Evolutionary conservation across 192 early-diverging fungal genomes (phyloP).

Genomic region (Mycoemilia scoparia): DNA sequence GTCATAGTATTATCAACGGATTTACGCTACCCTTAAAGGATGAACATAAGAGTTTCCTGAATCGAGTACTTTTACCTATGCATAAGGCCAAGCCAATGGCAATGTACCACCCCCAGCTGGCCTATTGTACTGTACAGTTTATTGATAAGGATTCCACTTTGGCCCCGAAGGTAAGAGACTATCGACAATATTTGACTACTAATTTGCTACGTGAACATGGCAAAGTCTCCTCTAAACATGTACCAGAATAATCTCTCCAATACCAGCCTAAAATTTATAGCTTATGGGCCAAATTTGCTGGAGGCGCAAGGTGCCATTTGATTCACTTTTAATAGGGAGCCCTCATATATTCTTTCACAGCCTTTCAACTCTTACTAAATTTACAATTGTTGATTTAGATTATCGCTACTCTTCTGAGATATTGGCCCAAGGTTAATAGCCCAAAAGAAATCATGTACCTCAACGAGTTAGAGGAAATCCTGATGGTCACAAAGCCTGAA

Average conservation of each 20-base stretch:
- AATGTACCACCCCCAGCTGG: conserved; percentile 90
- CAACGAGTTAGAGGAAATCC: conserved; percentile 92
- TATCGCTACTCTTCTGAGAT: conserved; percentile 71
- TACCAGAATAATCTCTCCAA: no score
- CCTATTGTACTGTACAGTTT: conserved; percentile 98
- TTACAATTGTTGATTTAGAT: no score
- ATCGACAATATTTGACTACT: conserved; percentile 15
- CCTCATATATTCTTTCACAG: no score
- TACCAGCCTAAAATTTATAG: no score
- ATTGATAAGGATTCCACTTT: conserved; percentile 91
- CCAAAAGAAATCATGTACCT: conserved; percentile 99
- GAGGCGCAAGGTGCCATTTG: not conserved
- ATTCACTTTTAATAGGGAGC: conserved; percentile 13
- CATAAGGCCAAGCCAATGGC: conserved; percentile 91
- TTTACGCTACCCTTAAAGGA: conserved; percentile 97
- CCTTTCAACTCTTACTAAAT: no score
- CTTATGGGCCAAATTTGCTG: no score
- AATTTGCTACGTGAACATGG: conserved; percentile 4
- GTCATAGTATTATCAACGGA: conserved; percentile 99
- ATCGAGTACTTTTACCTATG: conserved; percentile 80
- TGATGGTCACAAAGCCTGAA: conserved; percentile 84
- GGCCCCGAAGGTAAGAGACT: conserved; percentile 75
- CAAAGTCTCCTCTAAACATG: no score
- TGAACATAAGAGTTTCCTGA: conserved; percentile 94
- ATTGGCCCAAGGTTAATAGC: conserved; percentile 98